Percentiles rank a stretch among this genome's conserved stretches.
Evolutionary conservation across 371 early-diverging fungal species (phyloP).

Genomic region (Syncephalastrum sp.): DNA sequence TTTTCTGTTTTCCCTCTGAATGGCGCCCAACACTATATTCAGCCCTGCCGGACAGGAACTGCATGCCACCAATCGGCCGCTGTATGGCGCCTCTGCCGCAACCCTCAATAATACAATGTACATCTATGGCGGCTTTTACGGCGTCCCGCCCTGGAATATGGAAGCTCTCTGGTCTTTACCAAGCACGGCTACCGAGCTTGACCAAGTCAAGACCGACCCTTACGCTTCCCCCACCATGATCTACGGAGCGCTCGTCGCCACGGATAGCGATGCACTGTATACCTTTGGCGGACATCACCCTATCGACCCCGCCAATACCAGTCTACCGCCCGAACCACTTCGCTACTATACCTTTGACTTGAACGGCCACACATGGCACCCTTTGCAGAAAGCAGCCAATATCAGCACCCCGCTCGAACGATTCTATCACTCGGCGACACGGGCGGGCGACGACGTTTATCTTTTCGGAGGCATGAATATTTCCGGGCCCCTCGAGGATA

Average conservation of each 20-base stretch:
- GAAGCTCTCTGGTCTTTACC: conserved; percentile 31
- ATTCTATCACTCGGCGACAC: conserved; percentile 27
- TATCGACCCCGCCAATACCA: conserved; percentile 4
- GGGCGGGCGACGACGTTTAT: conserved; percentile 11
- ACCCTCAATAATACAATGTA: conserved; percentile 24
- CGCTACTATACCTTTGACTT: conserved; percentile 26
- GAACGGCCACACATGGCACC: conserved; percentile 19
- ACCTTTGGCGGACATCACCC: conserved; percentile 35
- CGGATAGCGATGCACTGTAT: conserved; percentile 10
- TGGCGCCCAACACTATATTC: background rate
- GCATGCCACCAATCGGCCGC: conserved; percentile 25
- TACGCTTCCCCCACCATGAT: conserved; percentile 30
- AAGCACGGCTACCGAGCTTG: conserved; percentile 7
- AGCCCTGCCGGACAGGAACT: conserved; percentile 30
- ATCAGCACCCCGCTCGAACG: conserved; percentile 23
- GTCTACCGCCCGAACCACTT: conserved; percentile 20
- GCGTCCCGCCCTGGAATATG: conserved; percentile 30
- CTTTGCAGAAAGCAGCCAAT: conserved; percentile 20
- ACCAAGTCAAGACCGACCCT: conserved; percentile 29
- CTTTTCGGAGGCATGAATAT: conserved; percentile 35
- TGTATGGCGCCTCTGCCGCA: conserved; percentile 27
- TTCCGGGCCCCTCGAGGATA: conserved; percentile 16
- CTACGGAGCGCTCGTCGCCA: conserved; percentile 16
- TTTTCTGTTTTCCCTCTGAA: background rate
- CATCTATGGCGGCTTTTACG: conserved; percentile 33